Conservation (phyloP, 306 rosid genomes). For the Pyrus betulifolia region DNA sequence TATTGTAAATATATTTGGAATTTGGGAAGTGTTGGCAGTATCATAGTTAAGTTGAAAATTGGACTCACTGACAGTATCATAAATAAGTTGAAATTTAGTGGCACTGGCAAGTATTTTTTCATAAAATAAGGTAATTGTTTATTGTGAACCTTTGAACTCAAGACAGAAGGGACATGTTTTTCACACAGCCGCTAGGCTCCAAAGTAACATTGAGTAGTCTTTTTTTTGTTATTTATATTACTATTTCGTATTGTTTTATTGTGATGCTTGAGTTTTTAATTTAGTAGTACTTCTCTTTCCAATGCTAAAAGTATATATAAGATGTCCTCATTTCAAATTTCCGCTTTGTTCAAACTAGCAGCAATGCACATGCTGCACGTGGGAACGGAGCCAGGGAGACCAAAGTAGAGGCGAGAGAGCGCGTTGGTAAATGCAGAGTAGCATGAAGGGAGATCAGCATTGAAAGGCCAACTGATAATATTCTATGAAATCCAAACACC, state of each 20-base stretch:
- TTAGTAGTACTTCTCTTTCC: not conserved
- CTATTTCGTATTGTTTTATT: too few relatives aligned
- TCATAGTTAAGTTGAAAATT: too few relatives aligned
- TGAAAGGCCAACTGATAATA: not conserved
- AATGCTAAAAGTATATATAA: too few relatives aligned
- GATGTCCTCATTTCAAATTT: not conserved
- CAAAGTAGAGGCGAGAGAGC: conserved; percentile 8
- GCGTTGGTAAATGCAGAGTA: conserved; percentile 1
- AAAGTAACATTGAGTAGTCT: too few relatives aligned
- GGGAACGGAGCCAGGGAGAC: conserved; percentile 1
- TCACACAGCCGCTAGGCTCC: too few relatives aligned
- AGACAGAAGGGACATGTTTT: too few relatives aligned
- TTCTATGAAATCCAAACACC: not conserved
- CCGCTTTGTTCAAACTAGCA: not conserved
- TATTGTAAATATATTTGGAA: too few relatives aligned
- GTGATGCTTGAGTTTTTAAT: not conserved
- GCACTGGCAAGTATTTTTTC: too few relatives aligned
- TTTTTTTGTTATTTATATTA: not conserved
- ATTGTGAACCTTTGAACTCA: too few relatives aligned
- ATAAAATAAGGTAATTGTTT: too few relatives aligned
- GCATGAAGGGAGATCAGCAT: not conserved
- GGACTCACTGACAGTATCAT: fast-evolving
- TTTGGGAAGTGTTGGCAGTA: too few relatives aligned
- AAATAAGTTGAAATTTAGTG: too few relatives aligned
- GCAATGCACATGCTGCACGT: conserved; percentile 1